Evolutionary conservation across 192 early-diverging fungal species (phyloP).

Genomic region (Paraglomus brasilianum): DNA sequence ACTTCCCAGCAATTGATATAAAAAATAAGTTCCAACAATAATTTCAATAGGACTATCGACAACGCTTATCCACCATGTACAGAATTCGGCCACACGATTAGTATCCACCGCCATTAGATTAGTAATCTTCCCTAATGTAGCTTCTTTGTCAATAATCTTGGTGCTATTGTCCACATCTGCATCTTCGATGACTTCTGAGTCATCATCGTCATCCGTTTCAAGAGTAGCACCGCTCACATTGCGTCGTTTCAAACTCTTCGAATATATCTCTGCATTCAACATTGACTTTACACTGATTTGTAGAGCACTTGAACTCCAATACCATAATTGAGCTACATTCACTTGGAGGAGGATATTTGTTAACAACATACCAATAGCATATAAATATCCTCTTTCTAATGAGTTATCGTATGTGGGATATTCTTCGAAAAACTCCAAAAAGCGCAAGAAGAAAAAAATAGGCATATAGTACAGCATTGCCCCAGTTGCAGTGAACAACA

Average conservation of each 20-base stretch:
- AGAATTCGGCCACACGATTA: constrained; percentile 55
- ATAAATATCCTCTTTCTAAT: background rate
- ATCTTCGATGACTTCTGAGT: constrained; percentile 34
- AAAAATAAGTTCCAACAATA: constrained; percentile 59
- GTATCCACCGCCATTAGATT: constrained; percentile 77
- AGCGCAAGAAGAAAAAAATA: constrained; percentile 33
- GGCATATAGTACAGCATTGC: constrained; percentile 38
- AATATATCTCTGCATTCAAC: constrained; percentile 61
- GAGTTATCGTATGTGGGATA: background rate
- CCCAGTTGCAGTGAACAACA: constrained; percentile 3
- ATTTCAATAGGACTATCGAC: constrained; percentile 62
- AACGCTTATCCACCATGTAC: constrained; percentile 51
- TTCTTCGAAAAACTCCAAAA: constrained; percentile 37
- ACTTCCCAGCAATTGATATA: constrained; percentile 77
- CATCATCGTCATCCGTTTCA: background rate
- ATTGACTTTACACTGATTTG: constrained; percentile 42
- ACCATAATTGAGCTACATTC: constrained; percentile 7
- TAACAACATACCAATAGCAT: constrained; percentile 18
- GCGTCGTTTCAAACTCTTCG: constrained; percentile 57
- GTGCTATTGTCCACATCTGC: background rate
- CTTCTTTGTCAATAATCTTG: constrained; percentile 32
- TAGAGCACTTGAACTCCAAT: background rate
- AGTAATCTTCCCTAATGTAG: constrained; percentile 65
- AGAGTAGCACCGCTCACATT: constrained; percentile 43
- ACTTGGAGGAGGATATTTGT: constrained; percentile 8